phyloP scores from a whole-genome alignment of 2,329 filamentous ascomycete genomes.

The Talaromyces pinophilus region DNA sequence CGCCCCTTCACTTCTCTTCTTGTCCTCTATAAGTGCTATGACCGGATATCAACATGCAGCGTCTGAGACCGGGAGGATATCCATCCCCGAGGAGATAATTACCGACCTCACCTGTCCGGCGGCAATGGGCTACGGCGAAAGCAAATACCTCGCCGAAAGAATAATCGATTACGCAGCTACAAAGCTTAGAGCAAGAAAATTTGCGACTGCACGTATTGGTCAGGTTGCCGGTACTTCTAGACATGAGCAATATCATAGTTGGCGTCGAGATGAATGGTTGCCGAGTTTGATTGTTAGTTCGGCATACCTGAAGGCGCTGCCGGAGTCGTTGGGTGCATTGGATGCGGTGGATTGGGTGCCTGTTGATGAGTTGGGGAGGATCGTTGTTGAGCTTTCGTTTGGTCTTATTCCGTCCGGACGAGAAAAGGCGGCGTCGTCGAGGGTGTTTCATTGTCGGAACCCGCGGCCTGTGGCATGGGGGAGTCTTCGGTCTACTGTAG shows the following conservation, averaged over 20 bases:
- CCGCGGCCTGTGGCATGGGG: neutral
- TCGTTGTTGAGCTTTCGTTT: conserved; percentile 2
- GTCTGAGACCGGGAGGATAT: neutral
- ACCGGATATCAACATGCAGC: neutral
- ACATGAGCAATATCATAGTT: neutral
- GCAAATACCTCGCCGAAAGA: conserved; percentile 13
- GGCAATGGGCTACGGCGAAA: conserved; percentile 11
- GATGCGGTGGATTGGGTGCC: conserved; percentile 5
- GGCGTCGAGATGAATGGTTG: conserved; percentile 12
- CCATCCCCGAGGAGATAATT: conserved; percentile 7
- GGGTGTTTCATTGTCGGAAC: neutral
- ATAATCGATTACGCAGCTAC: neutral
- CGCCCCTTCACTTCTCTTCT: neutral
- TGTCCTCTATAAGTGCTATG: conserved; percentile 6
- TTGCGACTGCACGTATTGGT: neutral
- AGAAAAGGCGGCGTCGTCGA: neutral
- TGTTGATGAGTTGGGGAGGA: neutral
- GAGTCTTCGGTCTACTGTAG: neutral
- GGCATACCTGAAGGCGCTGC: neutral
- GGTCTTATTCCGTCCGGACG: neutral
- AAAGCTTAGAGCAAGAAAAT: neutral
- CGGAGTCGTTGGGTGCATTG: conserved; percentile 3
- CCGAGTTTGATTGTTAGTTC: conserved; percentile 15
- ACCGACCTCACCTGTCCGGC: neutral
- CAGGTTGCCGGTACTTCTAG: neutral